Evolutionary conservation across 306 rosid species (phyloP).

Genomic region (Glycine soja): DNA sequence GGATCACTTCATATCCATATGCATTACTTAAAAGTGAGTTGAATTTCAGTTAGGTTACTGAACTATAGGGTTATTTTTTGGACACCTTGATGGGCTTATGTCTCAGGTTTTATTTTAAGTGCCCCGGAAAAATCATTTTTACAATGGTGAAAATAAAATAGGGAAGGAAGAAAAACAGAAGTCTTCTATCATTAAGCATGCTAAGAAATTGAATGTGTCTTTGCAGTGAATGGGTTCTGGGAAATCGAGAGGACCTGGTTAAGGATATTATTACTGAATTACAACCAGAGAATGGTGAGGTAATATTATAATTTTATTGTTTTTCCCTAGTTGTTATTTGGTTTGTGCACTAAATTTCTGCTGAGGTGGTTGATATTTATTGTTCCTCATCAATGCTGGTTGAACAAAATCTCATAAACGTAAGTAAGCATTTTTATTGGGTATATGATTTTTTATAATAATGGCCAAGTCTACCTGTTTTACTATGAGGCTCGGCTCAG

Average conservation of each 20-base stretch:
- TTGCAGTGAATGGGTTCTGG: slow-evolving; percentile 97
- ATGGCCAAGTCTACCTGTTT: no score
- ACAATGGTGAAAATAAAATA: slow-evolving; percentile 28
- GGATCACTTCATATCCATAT: slow-evolving; percentile 10
- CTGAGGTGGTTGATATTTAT: slow-evolving; percentile 36
- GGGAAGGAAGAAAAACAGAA: slow-evolving; percentile 29
- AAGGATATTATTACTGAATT: slow-evolving; percentile 82
- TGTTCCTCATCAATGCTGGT: slow-evolving; percentile 16
- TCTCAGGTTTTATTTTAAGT: neutral
- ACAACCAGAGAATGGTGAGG: slow-evolving; percentile 93
- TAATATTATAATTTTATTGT: slow-evolving; percentile 47
- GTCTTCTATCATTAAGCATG: slow-evolving; percentile 8
- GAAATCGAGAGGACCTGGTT: slow-evolving; percentile 94
- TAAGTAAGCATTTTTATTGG: slow-evolving; percentile 7
- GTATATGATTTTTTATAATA: slow-evolving; percentile 16
- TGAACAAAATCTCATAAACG: slow-evolving; percentile 34
- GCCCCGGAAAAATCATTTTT: slow-evolving; percentile 32
- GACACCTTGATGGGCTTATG: slow-evolving; percentile 24
- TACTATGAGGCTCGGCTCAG: no score
- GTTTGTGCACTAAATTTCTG: slow-evolving; percentile 40
- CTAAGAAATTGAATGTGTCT: slow-evolving; percentile 44
- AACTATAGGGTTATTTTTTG: slow-evolving; percentile 13
- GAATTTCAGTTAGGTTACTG: slow-evolving; percentile 41
- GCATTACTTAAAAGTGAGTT: slow-evolving; percentile 9
- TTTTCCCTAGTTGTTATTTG: slow-evolving; percentile 16